Evolutionary conservation across 805 yeast species (phyloP).

Genomic region (Spathaspora passalidarum): DNA sequence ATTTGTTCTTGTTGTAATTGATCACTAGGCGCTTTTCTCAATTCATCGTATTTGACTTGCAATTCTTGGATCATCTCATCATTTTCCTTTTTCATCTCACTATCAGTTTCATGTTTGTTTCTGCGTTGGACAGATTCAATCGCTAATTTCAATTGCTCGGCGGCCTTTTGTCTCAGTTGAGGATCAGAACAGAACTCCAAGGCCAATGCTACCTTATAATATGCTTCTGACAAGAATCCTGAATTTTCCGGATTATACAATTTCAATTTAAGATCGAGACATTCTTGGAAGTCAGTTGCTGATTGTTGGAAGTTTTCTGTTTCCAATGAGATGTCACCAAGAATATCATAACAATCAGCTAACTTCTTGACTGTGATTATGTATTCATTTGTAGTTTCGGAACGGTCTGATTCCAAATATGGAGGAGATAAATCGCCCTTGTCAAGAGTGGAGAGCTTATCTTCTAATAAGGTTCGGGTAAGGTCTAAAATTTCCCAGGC

Average conservation of each 20-base stretch:
- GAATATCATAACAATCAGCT: slow-evolving; percentile 70
- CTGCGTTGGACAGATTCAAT: slow-evolving; percentile 37
- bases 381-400: slow-evolving; percentile 29
- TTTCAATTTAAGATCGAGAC: slow-evolving; percentile 52
- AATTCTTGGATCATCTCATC: slow-evolving; percentile 54
- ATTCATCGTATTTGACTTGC: slow-evolving; percentile 52
- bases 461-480: slow-evolving; percentile 64
- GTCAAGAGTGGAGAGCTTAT: slow-evolving; percentile 16
- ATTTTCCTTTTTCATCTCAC: slow-evolving; percentile 38
- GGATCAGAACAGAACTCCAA: slow-evolving; percentile 65
- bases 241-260: slow-evolving; percentile 49
- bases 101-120: slow-evolving; percentile 41
- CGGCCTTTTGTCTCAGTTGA: slow-evolving; percentile 46
- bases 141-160: slow-evolving; percentile 54
- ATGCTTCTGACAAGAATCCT: slow-evolving; percentile 69
- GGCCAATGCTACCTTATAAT: slow-evolving; percentile 77
- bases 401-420: slow-evolving; percentile 26
- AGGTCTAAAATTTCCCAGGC: slow-evolving; percentile 88
- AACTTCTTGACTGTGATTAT: slow-evolving; percentile 48
- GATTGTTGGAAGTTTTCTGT: slow-evolving; percentile 85
- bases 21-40: slow-evolving; percentile 49
- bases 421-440: slow-evolving; percentile 20
- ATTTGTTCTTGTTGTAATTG: slow-evolving; percentile 49
- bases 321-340: slow-evolving; percentile 90
- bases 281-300: slow-evolving; percentile 58